These are phyloP conservation scores for Cladosporium sp. DNA, from an alignment of 2,329 filamentous ascomycete genomes.

Conservation along the genomic window DNA sequence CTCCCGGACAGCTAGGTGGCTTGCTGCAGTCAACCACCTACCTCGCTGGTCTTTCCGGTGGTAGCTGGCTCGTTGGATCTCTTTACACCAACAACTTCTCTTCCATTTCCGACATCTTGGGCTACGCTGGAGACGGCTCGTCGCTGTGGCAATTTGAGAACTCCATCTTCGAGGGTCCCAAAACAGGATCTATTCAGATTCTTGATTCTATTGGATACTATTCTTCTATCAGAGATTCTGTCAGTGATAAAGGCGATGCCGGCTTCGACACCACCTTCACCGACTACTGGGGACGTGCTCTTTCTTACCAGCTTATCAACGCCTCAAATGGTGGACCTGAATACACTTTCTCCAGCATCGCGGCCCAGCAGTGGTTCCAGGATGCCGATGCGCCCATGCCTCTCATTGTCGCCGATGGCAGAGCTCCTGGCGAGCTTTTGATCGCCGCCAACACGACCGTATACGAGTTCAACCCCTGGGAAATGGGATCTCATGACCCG, in stretches of 20 bases:
- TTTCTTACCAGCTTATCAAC: constrained; percentile 85
- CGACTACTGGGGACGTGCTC: constrained; percentile 82
- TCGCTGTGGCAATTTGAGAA: constrained; percentile 64
- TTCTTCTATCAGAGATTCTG: constrained; percentile 56
- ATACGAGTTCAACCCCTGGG: constrained; percentile 76
- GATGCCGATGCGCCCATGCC: constrained; percentile 69
- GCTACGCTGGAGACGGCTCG: constrained; percentile 40
- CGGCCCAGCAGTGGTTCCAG: constrained; percentile 61
- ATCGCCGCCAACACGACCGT: constrained; percentile 72
- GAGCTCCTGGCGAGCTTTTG: constrained; percentile 61
- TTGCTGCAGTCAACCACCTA: constrained; percentile 81
- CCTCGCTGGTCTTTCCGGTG: constrained; percentile 76
- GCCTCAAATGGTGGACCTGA: constrained; percentile 69
- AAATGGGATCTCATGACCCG: constrained; percentile 76
- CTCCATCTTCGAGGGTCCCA: constrained; percentile 62
- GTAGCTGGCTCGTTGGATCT: constrained; percentile 81
- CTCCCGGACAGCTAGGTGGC: constrained; percentile 70
- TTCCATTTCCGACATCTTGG: constrained; percentile 60
- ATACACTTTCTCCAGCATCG: constrained; percentile 82
- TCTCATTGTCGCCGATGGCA: constrained; percentile 69
- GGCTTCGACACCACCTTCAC: constrained; percentile 73
- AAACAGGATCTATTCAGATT: constrained; percentile 51
- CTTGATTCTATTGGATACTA: constrained; percentile 64
- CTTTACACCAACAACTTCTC: constrained; percentile 78
- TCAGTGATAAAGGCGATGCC: constrained; percentile 62